A percentile compares a stretch with the other conserved stretches of the same genome.
Conservation (phyloP, 2,329 filamentous ascomycete genomes). For the Epichloe brachyelytri region DNA sequence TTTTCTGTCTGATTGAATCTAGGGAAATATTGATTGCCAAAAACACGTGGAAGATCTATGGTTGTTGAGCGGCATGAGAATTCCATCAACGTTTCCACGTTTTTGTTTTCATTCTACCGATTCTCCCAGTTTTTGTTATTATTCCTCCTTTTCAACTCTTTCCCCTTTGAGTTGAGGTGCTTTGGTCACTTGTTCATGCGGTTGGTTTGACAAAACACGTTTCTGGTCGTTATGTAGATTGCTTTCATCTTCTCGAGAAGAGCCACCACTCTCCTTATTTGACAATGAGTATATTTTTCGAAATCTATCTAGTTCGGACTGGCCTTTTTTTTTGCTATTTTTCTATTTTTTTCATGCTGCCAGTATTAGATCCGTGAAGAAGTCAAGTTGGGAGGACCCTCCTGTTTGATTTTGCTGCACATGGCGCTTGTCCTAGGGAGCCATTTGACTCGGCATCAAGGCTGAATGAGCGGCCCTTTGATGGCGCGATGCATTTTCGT, state of each 20-base stretch:
- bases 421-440: neutral
- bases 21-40: neutral
- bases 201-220: neutral
- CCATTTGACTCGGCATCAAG: neutral
- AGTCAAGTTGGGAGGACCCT: no score
- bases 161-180: neutral
- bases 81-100: neutral
- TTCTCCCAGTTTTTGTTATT: no score
- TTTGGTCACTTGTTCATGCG: neutral
- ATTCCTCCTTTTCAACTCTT: neutral
- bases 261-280: constrained; percentile 10
- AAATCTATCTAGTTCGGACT: neutral
- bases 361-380: no score
- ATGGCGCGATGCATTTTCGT: neutral
- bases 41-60: neutral
- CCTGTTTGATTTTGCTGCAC: neutral
- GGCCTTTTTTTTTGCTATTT: neutral
- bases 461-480: neutral
- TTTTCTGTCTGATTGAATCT: no score
- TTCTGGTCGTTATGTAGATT: constrained; percentile 14
- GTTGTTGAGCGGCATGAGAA: neutral
- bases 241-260: constrained; percentile 22
- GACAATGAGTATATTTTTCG: neutral
- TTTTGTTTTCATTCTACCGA: neutral
- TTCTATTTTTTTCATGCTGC: no score